Percentiles rank a stretch among this genome's conserved stretches.
These are phyloP conservation scores for Suillus bovinus DNA, from an alignment of 768 basidiomycete genomes.

Conservation along the genomic window DNA sequence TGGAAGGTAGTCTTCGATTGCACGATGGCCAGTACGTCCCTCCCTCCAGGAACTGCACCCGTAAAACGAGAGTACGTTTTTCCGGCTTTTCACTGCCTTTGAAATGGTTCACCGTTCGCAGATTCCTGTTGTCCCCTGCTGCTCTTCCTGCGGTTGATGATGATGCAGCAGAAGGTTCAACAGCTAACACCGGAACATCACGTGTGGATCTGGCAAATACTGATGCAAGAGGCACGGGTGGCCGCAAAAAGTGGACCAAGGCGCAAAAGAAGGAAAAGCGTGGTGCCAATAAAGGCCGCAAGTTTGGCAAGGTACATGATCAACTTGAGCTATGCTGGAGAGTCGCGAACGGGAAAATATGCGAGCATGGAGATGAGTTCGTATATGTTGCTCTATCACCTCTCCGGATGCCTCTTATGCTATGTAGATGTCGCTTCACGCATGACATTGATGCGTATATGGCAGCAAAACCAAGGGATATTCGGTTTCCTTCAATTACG, in stretches of 20 bases:
- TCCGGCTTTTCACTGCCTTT: background rate
- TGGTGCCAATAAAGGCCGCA: constrained; percentile 83
- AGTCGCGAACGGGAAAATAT: constrained; percentile 66
- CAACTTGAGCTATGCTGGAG: constrained; percentile 83
- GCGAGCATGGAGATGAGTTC: constrained; percentile 70
- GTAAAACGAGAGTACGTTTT: constrained; percentile 51
- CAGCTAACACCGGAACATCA: constrained; percentile 30
- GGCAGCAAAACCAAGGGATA: constrained; percentile 69
- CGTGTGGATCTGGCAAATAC: constrained; percentile 28
- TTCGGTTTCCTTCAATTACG: constrained; percentile 52
- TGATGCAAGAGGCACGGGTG: constrained; percentile 35
- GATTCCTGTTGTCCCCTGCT: constrained; percentile 40
- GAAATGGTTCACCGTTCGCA: constrained; percentile 19
- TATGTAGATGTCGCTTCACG: constrained; percentile 67
- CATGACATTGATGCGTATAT: constrained; percentile 83
- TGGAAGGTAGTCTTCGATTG: background rate
- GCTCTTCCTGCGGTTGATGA: constrained; percentile 43
- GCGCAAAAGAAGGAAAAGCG: constrained; percentile 72
- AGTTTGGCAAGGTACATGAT: constrained; percentile 77
- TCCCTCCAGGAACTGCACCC: constrained; percentile 48
- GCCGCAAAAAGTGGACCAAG: constrained; percentile 48
- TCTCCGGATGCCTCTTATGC: background rate
- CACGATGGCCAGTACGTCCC: constrained; percentile 14
- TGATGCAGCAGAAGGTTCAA: constrained; percentile 64
- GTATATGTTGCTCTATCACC: constrained; percentile 24